These are phyloP conservation scores for Pseudogymnoascus sp. DNA, from an alignment of 2,329 filamentous ascomycete genomes.

Conservation along the genomic window DNA sequence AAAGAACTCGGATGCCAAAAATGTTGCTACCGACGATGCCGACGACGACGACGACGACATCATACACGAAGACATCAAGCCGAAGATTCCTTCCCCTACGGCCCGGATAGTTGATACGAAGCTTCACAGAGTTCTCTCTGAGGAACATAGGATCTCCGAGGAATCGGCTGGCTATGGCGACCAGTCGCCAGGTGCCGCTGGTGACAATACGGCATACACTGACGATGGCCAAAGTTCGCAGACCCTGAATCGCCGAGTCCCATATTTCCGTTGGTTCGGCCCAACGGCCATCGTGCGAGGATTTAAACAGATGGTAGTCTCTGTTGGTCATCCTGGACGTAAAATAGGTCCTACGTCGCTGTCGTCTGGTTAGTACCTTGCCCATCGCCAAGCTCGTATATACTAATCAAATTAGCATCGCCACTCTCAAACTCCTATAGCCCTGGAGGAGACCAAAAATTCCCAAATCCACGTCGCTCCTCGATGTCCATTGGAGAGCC, in stretches of 20 bases:
- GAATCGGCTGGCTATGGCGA: background rate
- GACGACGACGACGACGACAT: slow-evolving; percentile 28
- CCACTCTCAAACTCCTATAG: slow-evolving; percentile 20
- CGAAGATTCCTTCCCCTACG: background rate
- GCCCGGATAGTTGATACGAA: background rate
- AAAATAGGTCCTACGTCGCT: slow-evolving; percentile 34
- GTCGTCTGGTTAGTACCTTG: background rate
- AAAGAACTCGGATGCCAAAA: background rate
- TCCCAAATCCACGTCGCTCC: slow-evolving; percentile 14
- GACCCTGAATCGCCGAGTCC: slow-evolving; percentile 52
- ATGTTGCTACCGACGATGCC: slow-evolving; percentile 26
- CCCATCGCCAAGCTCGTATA: slow-evolving; percentile 15
- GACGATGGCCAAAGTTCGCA: background rate
- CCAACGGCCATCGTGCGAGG: slow-evolving; percentile 86
- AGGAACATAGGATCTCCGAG: background rate
- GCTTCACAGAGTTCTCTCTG: background rate
- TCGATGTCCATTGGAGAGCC: slow-evolving; percentile 20
- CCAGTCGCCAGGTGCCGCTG: background rate
- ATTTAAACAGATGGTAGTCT: slow-evolving; percentile 86
- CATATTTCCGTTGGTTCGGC: slow-evolving; percentile 86
- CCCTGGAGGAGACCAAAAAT: slow-evolving; percentile 14
- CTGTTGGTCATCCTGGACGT: slow-evolving; percentile 56
- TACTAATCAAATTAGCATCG: slow-evolving; percentile 21
- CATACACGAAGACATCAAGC: slow-evolving; percentile 22
- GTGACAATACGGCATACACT: background rate